These are phyloP conservation scores for Delonix regia DNA, from an alignment of 306 rosid genomes.

Conservation along the genomic window DNA sequence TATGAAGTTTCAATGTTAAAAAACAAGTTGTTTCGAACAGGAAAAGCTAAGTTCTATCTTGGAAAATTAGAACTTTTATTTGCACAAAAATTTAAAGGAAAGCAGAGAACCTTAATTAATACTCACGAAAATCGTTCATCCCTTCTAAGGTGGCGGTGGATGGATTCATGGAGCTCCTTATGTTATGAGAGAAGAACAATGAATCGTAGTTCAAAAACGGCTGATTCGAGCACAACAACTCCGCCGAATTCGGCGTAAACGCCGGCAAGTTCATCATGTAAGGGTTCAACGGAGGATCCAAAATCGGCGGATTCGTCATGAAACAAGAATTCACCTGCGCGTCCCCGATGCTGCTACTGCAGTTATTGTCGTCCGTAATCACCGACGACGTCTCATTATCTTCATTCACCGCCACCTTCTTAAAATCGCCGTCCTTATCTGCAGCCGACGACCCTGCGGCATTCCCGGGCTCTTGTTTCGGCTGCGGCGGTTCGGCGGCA, in stretches of 20 bases:
- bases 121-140: constrained; percentile 38
- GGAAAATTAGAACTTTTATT: constrained; percentile 50
- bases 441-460: background rate
- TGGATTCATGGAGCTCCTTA: constrained; percentile 39
- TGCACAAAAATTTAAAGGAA: constrained; percentile 17
- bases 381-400: constrained; percentile 74
- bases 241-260: constrained; percentile 33
- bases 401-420: constrained; percentile 29
- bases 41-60: constrained; percentile 38
- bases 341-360: constrained; percentile 38
- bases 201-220: constrained; percentile 50
- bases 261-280: constrained; percentile 46
- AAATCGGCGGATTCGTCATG: constrained; percentile 19
- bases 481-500: background rate
- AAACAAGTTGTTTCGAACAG: background rate
- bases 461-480: constrained; percentile 8
- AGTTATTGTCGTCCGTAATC: constrained; percentile 56
- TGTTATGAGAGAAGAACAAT: constrained; percentile 41
- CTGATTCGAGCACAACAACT: constrained; percentile 47
- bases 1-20: background rate
- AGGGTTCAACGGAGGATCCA: constrained; percentile 48
- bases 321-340: constrained; percentile 63
- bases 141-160: constrained; percentile 37
- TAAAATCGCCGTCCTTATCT: background rate
- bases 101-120: constrained; percentile 13